Conservation (phyloP, 1,139 yeast species). For the Wickerhamiella infanticola region DNA sequence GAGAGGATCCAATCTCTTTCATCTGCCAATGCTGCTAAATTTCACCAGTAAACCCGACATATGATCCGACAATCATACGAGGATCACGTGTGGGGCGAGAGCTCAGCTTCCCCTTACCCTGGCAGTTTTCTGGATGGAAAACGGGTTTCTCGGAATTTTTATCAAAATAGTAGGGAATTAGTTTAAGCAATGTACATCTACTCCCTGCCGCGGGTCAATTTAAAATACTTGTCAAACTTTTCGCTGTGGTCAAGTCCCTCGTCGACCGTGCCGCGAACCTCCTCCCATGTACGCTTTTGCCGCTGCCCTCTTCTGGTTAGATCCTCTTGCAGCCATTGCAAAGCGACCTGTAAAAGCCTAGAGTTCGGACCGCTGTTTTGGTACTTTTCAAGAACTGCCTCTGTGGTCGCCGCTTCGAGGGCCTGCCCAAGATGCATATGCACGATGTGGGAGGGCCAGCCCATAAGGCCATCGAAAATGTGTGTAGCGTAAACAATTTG, state of each 20-base stretch:
- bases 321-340: slow-evolving; percentile 27
- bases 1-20: too few species aligned
- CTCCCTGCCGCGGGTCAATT: slow-evolving; percentile 18
- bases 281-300: slow-evolving; percentile 19
- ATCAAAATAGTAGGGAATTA: too few species aligned
- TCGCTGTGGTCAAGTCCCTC: slow-evolving; percentile 19
- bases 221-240: slow-evolving; percentile 20
- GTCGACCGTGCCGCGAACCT: slow-evolving; percentile 15
- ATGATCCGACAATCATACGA: neutral
- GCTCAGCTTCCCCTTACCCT: neutral
- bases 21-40: too few species aligned
- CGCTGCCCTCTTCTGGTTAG: slow-evolving; percentile 35
- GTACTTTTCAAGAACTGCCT: slow-evolving; percentile 6
- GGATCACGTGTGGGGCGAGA: neutral
- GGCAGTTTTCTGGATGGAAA: neutral
- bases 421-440: slow-evolving; percentile 61
- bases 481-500: slow-evolving; percentile 72
- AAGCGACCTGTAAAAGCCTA: slow-evolving; percentile 26
- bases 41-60: neutral
- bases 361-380: slow-evolving; percentile 14
- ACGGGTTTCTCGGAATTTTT: too few species aligned
- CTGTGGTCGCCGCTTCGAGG: slow-evolving; percentile 12
- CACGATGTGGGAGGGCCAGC: slow-evolving; percentile 77
- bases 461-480: slow-evolving; percentile 82
- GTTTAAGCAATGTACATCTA: too few species aligned